phyloP scores from a whole-genome alignment of 78 protist genomes.

The Dictyostelium discoideum region DNA sequence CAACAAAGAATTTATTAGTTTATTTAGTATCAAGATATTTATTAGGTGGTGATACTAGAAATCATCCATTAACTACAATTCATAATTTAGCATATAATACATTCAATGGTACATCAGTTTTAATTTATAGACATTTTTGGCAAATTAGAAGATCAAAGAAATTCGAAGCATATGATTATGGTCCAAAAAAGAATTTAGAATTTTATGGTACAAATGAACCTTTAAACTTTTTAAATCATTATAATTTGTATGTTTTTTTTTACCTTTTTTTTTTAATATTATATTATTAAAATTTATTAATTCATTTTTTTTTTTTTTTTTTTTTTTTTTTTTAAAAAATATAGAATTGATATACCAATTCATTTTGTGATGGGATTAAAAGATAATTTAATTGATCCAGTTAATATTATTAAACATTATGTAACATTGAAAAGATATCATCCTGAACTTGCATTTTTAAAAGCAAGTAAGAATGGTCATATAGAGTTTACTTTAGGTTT shows the following conservation, averaged over 20 bases:
- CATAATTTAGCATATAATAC: slow-evolving; percentile 71
- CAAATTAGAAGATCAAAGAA: slow-evolving; percentile 65
- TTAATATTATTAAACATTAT: slow-evolving; percentile 66
- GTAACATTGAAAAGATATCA: slow-evolving; percentile 46
- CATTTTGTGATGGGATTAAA: slow-evolving; percentile 72
- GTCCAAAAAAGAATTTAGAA: slow-evolving; percentile 60
- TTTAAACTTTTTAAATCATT: slow-evolving; percentile 46
- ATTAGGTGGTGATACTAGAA: slow-evolving; percentile 58
- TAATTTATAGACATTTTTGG: slow-evolving; percentile 68
- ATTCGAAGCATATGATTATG: slow-evolving; percentile 69
- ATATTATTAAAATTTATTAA: background rate
- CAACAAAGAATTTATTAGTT: slow-evolving; percentile 41
- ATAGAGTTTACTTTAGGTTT: slow-evolving; percentile 72
- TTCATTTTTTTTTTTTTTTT: background rate
- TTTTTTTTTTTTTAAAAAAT: background rate
- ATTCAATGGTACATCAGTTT: slow-evolving; percentile 68
- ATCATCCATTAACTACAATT: slow-evolving; percentile 63
- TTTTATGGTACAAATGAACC: slow-evolving; percentile 51
- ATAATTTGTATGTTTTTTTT: slow-evolving; percentile 45
- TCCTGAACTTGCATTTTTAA: slow-evolving; percentile 52
- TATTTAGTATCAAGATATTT: slow-evolving; percentile 46
- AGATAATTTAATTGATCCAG: slow-evolving; percentile 74
- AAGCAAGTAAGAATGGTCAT: slow-evolving; percentile 74
- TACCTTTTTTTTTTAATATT: background rate
- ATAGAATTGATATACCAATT: slow-evolving; percentile 69